Evolutionary conservation across 805 yeast genomes (phyloP).

Genomic region (Suhomyces vadensis): DNA sequence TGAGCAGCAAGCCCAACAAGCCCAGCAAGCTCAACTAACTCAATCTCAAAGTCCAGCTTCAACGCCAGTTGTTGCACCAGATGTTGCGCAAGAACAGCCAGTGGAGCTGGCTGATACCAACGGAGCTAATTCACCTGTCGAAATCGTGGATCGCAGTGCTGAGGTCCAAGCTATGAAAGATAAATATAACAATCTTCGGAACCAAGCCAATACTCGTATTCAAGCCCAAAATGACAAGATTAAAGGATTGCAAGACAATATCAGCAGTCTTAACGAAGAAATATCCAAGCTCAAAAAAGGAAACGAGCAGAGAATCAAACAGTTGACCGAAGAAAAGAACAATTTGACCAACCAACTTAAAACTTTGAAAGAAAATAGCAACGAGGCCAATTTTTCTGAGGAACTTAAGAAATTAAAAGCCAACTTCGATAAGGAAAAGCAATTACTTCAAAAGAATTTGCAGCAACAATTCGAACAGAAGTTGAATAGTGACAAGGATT

Average conservation of each 20-base stretch:
- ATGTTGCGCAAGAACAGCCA: not conserved
- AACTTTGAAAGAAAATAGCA: conserved; percentile 26
- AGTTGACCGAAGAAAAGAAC: conserved; percentile 16
- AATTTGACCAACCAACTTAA: conserved; percentile 24
- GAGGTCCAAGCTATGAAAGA: conserved; percentile 28
- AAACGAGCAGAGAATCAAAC: conserved; percentile 14
- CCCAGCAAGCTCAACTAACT: not conserved
- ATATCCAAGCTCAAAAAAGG: conserved; percentile 15
- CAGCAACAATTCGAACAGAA: conserved; percentile 17
- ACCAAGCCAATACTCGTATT: conserved; percentile 26
- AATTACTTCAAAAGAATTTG: conserved; percentile 12
- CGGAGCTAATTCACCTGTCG: not conserved
- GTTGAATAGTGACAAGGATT: conserved; percentile 14
- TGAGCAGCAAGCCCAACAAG: not conserved
- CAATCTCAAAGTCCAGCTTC: not conserved
- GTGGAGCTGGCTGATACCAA: not conserved
- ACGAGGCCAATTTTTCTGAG: conserved; percentile 10
- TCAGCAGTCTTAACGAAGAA: conserved; percentile 24
- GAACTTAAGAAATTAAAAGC: conserved; percentile 14
- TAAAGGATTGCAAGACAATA: conserved; percentile 25
- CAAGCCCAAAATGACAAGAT: conserved; percentile 26
- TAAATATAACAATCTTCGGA: conserved; percentile 31
- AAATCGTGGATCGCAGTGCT: conserved; percentile 2
- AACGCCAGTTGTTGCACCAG: not conserved
- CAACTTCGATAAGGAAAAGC: conserved; percentile 21